Evolutionary conservation across 352 stramenopile genomes (phyloP).

Genomic region (Phytophthora constricta): DNA sequence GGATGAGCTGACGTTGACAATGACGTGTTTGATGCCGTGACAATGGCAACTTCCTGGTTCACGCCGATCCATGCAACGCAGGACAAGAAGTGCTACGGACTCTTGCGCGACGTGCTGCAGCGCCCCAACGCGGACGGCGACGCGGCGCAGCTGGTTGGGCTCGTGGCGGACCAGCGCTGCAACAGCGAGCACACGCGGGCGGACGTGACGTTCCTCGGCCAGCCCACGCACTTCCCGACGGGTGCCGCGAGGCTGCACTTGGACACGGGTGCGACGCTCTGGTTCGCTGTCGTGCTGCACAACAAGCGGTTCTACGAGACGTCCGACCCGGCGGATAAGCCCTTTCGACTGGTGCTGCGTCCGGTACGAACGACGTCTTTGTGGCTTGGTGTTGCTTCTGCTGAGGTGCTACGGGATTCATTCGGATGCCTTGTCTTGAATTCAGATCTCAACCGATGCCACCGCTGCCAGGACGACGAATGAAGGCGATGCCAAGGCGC

Average conservation of each 20-base stretch:
- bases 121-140: conserved; percentile 3
- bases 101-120: conserved; percentile 39
- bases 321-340: conserved; percentile 26
- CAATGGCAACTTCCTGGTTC: not conserved
- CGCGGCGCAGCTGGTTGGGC: conserved; percentile 45
- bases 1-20: too few species aligned
- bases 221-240: conserved; percentile 46
- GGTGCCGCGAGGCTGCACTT: conserved; percentile 51
- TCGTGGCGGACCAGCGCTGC: conserved; percentile 59
- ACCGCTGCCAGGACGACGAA: not conserved
- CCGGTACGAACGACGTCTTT: conserved; percentile 21
- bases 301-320: conserved; percentile 40
- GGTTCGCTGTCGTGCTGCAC: conserved; percentile 55
- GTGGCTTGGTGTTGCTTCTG: not conserved
- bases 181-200: conserved; percentile 25
- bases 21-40: not conserved
- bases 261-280: conserved; percentile 39
- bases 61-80: conserved; percentile 27
- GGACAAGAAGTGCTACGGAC: conserved; percentile 63
- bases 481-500: not conserved
- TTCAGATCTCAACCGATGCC: conserved; percentile 6
- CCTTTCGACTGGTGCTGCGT: conserved; percentile 51
- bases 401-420: not conserved
- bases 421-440: not conserved
- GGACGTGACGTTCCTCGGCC: conserved; percentile 49